A percentile compares a stretch with the other conserved stretches of the same genome.
phyloP scores from a whole-genome alignment of 2,329 filamentous ascomycete genomes.

The Pyrenophora tritici-repentis region DNA sequence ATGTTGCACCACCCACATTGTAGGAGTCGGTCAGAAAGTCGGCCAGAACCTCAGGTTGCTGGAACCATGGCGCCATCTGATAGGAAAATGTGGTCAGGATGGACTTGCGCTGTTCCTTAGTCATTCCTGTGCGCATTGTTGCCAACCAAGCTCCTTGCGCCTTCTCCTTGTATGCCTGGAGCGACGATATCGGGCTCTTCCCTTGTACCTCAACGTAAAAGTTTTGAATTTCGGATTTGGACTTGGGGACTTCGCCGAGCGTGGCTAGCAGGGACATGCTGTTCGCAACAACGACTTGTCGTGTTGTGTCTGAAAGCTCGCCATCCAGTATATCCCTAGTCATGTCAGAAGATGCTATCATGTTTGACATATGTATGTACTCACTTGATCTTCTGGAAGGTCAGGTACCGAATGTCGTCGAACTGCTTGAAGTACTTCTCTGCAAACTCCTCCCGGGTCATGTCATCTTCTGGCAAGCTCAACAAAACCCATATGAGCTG shows the following conservation, averaged over 20 bases:
- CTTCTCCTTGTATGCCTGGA: slow-evolving; percentile 74
- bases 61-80: slow-evolving; percentile 87
- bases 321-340: slow-evolving; percentile 34
- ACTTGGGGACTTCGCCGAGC: slow-evolving; percentile 72
- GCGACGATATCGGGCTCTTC: slow-evolving; percentile 63
- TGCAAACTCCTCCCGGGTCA: slow-evolving; percentile 72
- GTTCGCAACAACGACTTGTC: slow-evolving; percentile 50
- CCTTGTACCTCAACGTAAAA: slow-evolving; percentile 71
- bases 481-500: slow-evolving; percentile 68
- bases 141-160: slow-evolving; percentile 88
- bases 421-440: slow-evolving; percentile 78
- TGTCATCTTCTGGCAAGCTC: slow-evolving; percentile 59
- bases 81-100: slow-evolving; percentile 76
- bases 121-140: slow-evolving; percentile 69
- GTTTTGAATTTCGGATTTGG: slow-evolving; percentile 67
- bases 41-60: slow-evolving; percentile 84
- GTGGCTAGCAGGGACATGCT: slow-evolving; percentile 66
- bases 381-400: slow-evolving; percentile 75
- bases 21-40: slow-evolving; percentile 97
- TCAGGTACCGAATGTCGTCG: slow-evolving; percentile 84
- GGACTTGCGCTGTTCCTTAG: slow-evolving; percentile 75
- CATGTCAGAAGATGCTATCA: slow-evolving; percentile 1
- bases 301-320: slow-evolving; percentile 27
- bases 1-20: slow-evolving; percentile 81
- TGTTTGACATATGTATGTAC: slow-evolving; percentile 37